Evolutionary conservation across 805 yeast species (phyloP).

Genomic region (Teunomyces pallodes): DNA sequence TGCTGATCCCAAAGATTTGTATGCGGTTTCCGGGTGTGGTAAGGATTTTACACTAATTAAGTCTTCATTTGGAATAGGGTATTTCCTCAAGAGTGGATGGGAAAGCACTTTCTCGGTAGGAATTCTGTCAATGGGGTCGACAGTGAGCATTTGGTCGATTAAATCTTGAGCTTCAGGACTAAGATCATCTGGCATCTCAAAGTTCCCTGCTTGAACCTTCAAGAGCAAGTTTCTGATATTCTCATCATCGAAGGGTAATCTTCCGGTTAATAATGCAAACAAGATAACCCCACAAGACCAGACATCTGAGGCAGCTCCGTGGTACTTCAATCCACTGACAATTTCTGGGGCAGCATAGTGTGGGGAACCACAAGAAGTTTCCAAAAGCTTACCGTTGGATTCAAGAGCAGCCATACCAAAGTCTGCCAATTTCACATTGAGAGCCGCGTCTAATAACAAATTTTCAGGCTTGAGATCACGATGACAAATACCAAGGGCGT

Average conservation of each 20-base stretch:
- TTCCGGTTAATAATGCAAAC: slow-evolving; percentile 76
- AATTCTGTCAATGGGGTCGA: slow-evolving; percentile 70
- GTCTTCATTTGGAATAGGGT: slow-evolving; percentile 48
- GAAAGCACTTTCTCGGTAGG: slow-evolving; percentile 61
- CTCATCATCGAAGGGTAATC: slow-evolving; percentile 81
- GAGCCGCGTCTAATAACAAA: slow-evolving; percentile 61
- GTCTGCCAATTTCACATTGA: slow-evolving; percentile 76
- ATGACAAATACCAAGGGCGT: slow-evolving; percentile 75
- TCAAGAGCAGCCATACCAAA: slow-evolving; percentile 90
- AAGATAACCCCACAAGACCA: slow-evolving; percentile 88
- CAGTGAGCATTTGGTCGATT: slow-evolving; percentile 61
- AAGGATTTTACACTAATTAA: slow-evolving; percentile 44
- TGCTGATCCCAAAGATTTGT: slow-evolving; percentile 46
- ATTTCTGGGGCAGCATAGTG: slow-evolving; percentile 90
- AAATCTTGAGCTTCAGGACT: slow-evolving; percentile 67
- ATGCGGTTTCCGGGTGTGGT: slow-evolving; percentile 56
- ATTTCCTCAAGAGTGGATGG: slow-evolving; percentile 55
- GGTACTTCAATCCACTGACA: slow-evolving; percentile 72
- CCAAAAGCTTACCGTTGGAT: slow-evolving; percentile 63
- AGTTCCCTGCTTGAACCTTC: slow-evolving; percentile 75
- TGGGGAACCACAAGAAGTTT: slow-evolving; percentile 85
- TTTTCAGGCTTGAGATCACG: slow-evolving; percentile 84
- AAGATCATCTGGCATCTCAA: slow-evolving; percentile 66
- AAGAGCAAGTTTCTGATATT: slow-evolving; percentile 66
- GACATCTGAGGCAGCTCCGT: slow-evolving; percentile 82